Evolutionary conservation across 768 basidiomycete species (phyloP).

Genomic region (Lentinula aciculospora): DNA sequence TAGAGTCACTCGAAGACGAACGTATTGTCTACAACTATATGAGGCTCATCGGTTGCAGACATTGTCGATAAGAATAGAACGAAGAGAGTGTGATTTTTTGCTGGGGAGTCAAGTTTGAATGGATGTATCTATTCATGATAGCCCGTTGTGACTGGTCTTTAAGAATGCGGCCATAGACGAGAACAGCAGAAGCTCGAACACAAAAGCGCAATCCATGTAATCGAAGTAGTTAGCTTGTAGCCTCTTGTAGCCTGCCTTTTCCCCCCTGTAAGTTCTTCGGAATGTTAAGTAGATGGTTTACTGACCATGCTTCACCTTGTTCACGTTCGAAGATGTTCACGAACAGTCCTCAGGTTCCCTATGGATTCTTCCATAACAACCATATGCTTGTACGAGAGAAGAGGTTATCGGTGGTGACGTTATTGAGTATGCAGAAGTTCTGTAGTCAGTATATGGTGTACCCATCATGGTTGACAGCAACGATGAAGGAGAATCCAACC

Average conservation of each 20-base stretch:
- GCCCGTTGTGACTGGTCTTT: neutral
- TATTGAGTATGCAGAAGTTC: no score
- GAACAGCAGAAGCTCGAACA: slow-evolving; percentile 4
- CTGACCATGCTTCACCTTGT: neutral
- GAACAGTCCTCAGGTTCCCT: neutral
- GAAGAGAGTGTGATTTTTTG: neutral
- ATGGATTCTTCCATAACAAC: neutral
- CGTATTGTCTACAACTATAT: slow-evolving; percentile 28
- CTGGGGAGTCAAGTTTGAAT: neutral
- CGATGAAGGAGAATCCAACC: no score
- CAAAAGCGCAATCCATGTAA: neutral
- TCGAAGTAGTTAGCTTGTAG: slow-evolving; percentile 2
- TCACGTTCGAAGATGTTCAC: neutral
- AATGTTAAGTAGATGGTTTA: neutral
- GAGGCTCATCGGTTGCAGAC: neutral
- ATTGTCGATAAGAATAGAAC: neutral
- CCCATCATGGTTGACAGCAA: no score
- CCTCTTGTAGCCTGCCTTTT: neutral
- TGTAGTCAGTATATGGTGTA: no score
- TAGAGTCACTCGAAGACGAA: slow-evolving; percentile 15
- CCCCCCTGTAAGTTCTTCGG: neutral
- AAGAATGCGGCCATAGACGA: neutral
- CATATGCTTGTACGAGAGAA: neutral
- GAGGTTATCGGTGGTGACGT: neutral
- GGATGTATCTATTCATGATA: neutral